Evolutionary conservation across 2,329 filamentous ascomycete species (phyloP).

Genomic region (Phyllosticta paracitricarpa): DNA sequence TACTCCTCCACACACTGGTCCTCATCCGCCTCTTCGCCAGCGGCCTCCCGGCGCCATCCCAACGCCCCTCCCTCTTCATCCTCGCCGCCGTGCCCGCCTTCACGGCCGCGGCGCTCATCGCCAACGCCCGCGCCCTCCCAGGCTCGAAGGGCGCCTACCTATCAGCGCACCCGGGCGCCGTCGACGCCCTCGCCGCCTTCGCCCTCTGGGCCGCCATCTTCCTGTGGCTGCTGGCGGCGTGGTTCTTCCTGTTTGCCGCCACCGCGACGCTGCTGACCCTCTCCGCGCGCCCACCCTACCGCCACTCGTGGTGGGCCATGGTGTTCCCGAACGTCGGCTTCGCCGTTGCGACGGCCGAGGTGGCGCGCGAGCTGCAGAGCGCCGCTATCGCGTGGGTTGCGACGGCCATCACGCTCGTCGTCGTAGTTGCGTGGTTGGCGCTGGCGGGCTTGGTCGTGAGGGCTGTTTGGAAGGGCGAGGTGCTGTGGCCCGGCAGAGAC

Average conservation of each 20-base stretch:
- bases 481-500: slow-evolving; percentile 42
- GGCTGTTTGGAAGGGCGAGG: slow-evolving; percentile 43
- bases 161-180: slow-evolving; percentile 20
- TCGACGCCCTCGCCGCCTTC: slow-evolving; percentile 32
- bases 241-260: slow-evolving; percentile 42
- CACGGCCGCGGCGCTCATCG: slow-evolving; percentile 59
- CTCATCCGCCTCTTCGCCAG: slow-evolving; percentile 60
- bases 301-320: slow-evolving; percentile 50
- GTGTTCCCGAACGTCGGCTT: slow-evolving; percentile 36
- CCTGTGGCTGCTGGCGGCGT: slow-evolving; percentile 54
- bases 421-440: slow-evolving; percentile 45
- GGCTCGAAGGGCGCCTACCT: slow-evolving; percentile 28
- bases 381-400: slow-evolving; percentile 29
- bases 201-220: slow-evolving; percentile 44
- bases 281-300: slow-evolving; percentile 37
- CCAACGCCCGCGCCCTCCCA: slow-evolving; percentile 49
- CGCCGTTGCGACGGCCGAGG: slow-evolving; percentile 32
- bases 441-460: slow-evolving; percentile 42
- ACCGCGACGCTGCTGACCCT: slow-evolving; percentile 26
- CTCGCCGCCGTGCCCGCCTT: slow-evolving; percentile 66
- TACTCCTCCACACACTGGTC: slow-evolving; percentile 65
- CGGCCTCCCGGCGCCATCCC: slow-evolving; percentile 53
- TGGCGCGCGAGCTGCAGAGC: slow-evolving; percentile 27
- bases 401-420: slow-evolving; percentile 40
- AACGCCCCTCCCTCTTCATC: slow-evolving; percentile 63